Evolutionary conservation across 345 rosid species (phyloP), one percentile per base, ranked within the genome.

Genomic region (Eucalyptus albens): DNA sequence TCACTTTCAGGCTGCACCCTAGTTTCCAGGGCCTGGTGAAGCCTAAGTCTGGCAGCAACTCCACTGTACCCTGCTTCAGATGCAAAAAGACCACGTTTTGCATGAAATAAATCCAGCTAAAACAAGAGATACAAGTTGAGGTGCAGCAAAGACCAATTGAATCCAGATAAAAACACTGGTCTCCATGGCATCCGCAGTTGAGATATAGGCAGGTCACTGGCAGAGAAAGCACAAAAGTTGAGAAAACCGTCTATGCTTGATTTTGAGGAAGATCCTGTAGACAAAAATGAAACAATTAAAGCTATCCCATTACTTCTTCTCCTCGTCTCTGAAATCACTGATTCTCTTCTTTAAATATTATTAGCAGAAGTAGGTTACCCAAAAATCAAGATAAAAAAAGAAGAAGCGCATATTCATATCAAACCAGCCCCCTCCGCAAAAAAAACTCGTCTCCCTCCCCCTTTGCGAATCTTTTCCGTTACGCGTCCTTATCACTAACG

Each of bases 51-150:
- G 86, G 99, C 98, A 89, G 97, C 95, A 67, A 99, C 99, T 89
- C 99, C 99, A 82, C 96, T 93, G 89, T 92, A 95, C 90, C 92
- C 93, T 86, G 93, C 94, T 86, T 97, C 99, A 93, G 94, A 94
- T 29, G 99, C 99, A 98, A 98, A 87, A 98, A 98, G 96, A 86
- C 99, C 99, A 67, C 99, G 94, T 91, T 96, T 98, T 86, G 99
- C 99, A 96, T 97, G 99, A n/a, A 90, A 96, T 99, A 89, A 98
- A 99, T 92, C 96, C 99, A 10, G 97, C 97, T 92, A 97, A 97
- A 91, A 98, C 95, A 89, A 96, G 95, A 89, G 98, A 95, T 50
- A 96, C 99, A 87, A 96, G 92, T 91, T 95, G 96, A 17, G 99
- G 99, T 87, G 99, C 97, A 88, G 99, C 96, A 89, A 99, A 96